Percentiles rank a stretch among this genome's conserved stretches.
Evolutionary conservation across 1,284 basidiomycete species (phyloP).

Genomic region (Phellopilus nigrolimitatus): DNA sequence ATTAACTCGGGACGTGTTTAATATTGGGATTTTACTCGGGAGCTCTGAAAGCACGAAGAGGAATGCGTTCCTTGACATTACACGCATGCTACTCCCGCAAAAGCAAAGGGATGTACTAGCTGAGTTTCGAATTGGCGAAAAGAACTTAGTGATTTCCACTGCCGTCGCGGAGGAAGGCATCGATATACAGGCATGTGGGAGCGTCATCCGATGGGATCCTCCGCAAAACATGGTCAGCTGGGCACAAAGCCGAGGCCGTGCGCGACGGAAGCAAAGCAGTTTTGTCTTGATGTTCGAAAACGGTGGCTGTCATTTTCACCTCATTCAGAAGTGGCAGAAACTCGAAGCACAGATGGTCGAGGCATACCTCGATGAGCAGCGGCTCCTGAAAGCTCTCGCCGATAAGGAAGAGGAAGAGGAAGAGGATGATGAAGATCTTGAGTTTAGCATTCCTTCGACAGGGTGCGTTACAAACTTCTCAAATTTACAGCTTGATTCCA

Average conservation of each 20-base stretch:
- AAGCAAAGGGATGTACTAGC: conserved; percentile 49
- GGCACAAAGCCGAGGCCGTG: conserved; percentile 77
- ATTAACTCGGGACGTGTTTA: conserved; percentile 43
- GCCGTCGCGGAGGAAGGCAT: conserved; percentile 83
- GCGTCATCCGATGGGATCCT: conserved; percentile 69
- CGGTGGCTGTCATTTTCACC: conserved; percentile 35
- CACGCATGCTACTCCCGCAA: conserved; percentile 48
- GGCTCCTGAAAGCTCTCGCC: conserved; percentile 25
- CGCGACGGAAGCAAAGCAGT: conserved; percentile 61
- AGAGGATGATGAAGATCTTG: conserved; percentile 39
- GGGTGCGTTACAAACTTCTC: conserved; percentile 41
- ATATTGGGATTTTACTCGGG: conserved; percentile 57
- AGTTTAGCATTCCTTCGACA: conserved; percentile 52
- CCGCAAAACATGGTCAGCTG: conserved; percentile 73
- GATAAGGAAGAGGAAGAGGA: conserved; percentile 32
- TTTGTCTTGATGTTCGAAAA: conserved; percentile 71
- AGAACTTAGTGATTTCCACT: conserved; percentile 74
- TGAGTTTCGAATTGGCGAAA: conserved; percentile 64
- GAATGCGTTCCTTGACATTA: conserved; percentile 64
- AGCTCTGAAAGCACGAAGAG: conserved; percentile 52
- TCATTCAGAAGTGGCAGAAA: conserved; percentile 49
- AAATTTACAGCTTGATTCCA: neutral
- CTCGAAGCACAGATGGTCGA: conserved; percentile 56
- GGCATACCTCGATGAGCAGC: conserved; percentile 46
- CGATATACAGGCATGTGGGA: conserved; percentile 76